phyloP scores from a whole-genome alignment of 305 asterid species.

The Rubia tinctorum region DNA sequence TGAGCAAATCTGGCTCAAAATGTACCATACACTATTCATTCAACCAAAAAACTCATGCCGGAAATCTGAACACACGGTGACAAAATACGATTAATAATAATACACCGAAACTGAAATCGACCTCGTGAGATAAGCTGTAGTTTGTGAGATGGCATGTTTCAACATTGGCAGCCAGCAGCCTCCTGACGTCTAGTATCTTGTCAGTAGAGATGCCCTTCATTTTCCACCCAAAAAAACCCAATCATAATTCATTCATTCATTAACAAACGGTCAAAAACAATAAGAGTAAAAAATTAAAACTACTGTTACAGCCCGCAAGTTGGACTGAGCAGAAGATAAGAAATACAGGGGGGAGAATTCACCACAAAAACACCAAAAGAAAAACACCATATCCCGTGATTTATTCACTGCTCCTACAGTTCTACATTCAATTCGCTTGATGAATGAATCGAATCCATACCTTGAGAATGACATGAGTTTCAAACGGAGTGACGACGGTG shows the following conservation, averaged over 20 bases:
- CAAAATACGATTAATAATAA: neutral
- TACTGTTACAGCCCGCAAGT: neutral
- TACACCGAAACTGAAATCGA: neutral
- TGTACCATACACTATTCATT: neutral
- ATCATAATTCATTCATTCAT: neutral
- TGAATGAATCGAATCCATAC: slow-evolving; percentile 25
- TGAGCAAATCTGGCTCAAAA: neutral
- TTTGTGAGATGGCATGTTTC: slow-evolving; percentile 78
- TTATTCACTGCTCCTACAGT: too few species aligned
- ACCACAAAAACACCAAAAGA: neutral
- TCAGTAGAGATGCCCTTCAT: slow-evolving; percentile 89
- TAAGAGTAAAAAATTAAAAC: neutral
- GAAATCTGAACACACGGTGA: neutral
- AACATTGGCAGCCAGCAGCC: slow-evolving; percentile 56
- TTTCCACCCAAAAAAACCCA: slow-evolving; percentile 1
- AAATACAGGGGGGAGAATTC: neutral
- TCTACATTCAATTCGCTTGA: too few species aligned
- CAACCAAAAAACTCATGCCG: neutral
- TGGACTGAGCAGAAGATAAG: neutral
- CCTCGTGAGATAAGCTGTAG: slow-evolving; percentile 79
- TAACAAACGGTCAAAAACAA: neutral
- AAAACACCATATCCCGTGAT: neutral
- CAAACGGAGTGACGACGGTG: slow-evolving; percentile 73
- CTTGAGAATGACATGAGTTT: slow-evolving; percentile 79
- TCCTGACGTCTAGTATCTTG: slow-evolving; percentile 77